phyloP scores from a whole-genome alignment of 2,329 filamentous ascomycete genomes.

The Verticillium tricorpus region DNA sequence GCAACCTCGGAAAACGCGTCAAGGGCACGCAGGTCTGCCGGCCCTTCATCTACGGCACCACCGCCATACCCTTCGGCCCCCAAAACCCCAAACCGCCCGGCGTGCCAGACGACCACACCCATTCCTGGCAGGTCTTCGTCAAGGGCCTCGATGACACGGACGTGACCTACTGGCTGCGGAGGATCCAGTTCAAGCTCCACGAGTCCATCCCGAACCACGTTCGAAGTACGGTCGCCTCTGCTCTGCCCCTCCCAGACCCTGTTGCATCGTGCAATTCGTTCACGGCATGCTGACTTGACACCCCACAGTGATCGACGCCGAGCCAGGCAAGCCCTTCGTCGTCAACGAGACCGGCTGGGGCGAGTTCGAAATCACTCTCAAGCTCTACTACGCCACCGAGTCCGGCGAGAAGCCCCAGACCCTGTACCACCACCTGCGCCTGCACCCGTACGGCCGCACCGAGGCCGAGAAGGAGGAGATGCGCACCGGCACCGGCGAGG shows the following conservation, averaged over 20 bases:
- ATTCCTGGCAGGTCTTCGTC: conserved; percentile 94
- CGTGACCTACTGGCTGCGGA: conserved; percentile 91
- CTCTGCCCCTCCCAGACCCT: not conserved
- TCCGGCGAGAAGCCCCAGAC: conserved; percentile 91
- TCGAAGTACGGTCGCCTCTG: conserved; percentile 52
- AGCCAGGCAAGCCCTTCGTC: conserved; percentile 66
- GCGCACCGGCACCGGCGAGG: conserved; percentile 54
- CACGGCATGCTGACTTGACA: conserved; percentile 11
- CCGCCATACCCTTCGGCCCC: conserved; percentile 75
- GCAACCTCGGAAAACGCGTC: conserved; percentile 56
- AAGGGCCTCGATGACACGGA: conserved; percentile 85
- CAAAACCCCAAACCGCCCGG: conserved; percentile 72
- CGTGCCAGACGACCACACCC: conserved; percentile 86
- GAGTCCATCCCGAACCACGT: conserved; percentile 92
- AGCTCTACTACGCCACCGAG: conserved; percentile 87
- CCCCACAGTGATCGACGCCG: conserved; percentile 61
- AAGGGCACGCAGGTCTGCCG: conserved; percentile 61
- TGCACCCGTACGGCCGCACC: conserved; percentile 84
- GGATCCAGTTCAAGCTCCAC: conserved; percentile 97
- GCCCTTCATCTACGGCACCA: conserved; percentile 71
- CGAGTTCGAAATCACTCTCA: conserved; percentile 94
- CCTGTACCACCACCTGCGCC: conserved; percentile 85
- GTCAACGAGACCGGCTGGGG: conserved; percentile 95
- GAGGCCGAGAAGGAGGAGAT: conserved; percentile 65
- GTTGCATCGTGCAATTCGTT: too few species aligned